phyloP scores from a whole-genome alignment of 768 basidiomycete species.

The Boletus edulis region DNA sequence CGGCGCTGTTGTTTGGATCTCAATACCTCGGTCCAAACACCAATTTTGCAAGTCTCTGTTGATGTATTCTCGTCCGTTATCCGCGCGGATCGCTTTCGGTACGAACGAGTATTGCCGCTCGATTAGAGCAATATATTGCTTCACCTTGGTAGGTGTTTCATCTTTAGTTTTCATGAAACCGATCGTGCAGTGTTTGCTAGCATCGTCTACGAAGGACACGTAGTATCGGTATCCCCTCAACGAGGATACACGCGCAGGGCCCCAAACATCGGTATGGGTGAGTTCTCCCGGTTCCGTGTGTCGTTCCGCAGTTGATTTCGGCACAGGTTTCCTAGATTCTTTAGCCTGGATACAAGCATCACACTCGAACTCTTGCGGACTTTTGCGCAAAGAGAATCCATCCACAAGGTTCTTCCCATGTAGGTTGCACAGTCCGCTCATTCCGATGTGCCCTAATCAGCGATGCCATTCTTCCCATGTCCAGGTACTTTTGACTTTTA shows the following conservation, averaged over 20 bases:
- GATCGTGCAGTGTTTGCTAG: not conserved
- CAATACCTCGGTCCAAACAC: not conserved
- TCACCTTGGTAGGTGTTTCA: not conserved
- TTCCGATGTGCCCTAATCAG: too few species aligned
- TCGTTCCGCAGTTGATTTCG: not conserved
- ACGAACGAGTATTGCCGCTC: not conserved
- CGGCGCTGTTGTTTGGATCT: not conserved
- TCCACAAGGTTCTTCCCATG: not conserved
- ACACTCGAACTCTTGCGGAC: too few species aligned
- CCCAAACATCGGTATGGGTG: constrained; percentile 8
- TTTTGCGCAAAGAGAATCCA: too few species aligned
- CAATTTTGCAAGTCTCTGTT: not conserved
- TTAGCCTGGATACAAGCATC: not conserved
- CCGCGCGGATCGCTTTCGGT: not conserved
- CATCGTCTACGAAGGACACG: not conserved
- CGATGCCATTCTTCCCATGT: too few species aligned
- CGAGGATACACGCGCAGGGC: not conserved
- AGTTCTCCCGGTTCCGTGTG: not conserved
- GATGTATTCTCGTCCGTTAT: not conserved
- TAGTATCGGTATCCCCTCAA: not conserved
- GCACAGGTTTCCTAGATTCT: not conserved
- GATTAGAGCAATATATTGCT: not conserved
- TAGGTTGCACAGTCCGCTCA: too few species aligned
- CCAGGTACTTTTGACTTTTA: too few species aligned
- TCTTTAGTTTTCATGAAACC: not conserved